These are phyloP conservation scores for Sporobolus alterniflorus DNA, from an alignment of 202 grass and related monocot genomes.

Conservation along the genomic window DNA sequence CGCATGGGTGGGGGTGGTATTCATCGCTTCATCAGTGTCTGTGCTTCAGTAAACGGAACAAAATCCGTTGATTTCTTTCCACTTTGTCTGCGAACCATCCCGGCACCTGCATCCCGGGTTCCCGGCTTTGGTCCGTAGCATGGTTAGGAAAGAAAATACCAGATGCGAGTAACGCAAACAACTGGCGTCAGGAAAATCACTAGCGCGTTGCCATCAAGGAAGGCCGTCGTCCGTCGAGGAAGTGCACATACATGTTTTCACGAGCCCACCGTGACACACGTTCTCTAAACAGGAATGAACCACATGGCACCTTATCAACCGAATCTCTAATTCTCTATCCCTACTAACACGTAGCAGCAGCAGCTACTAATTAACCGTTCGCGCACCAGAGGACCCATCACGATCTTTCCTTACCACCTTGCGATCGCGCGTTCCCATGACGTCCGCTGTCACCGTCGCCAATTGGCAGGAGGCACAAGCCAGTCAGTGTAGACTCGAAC, in stretches of 20 bases:
- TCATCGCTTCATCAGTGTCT: neutral
- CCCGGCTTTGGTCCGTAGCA: neutral
- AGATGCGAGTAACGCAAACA: neutral
- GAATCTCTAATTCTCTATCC: neutral
- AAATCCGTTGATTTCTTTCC: neutral
- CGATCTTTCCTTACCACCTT: neutral
- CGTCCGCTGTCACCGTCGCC: slow-evolving; percentile 16
- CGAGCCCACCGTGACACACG: neutral
- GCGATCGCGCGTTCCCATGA: neutral
- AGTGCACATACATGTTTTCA: neutral
- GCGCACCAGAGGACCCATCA: neutral
- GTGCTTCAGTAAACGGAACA: neutral
- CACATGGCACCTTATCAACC: neutral
- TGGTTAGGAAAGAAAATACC: neutral
- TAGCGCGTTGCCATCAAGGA: too few species aligned
- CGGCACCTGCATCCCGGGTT: neutral
- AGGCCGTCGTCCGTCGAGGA: neutral
- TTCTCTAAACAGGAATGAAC: neutral
- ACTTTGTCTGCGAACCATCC: neutral
- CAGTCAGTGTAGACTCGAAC: neutral
- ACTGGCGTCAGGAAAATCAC: neutral
- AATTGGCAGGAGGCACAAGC: neutral
- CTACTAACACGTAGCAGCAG: neutral
- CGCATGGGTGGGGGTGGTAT: neutral
- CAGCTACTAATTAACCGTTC: neutral